Evolutionary conservation across 768 basidiomycete species (phyloP).

Genomic region (Xerocomellus amylosporus): DNA sequence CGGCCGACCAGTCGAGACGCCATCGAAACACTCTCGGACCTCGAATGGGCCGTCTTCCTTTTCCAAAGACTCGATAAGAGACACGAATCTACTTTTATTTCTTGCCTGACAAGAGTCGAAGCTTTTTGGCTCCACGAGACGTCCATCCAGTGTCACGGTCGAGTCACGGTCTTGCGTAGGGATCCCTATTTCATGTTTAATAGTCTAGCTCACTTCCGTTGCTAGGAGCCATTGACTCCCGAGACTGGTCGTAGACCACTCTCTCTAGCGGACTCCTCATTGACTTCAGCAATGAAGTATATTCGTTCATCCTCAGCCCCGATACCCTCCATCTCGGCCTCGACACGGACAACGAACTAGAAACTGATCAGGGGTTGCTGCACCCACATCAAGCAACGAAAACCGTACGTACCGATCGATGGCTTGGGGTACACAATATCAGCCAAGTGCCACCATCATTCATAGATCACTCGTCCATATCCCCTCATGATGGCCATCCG

Average conservation of each 20-base stretch:
- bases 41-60: conserved; percentile 45
- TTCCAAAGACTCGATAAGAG: conserved; percentile 44
- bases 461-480: conserved; percentile 39
- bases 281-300: conserved; percentile 25
- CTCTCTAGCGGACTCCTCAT: conserved; percentile 40
- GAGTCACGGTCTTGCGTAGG: conserved; percentile 40
- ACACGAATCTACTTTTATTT: conserved; percentile 28
- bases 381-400: conserved; percentile 51
- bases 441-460: conserved; percentile 36
- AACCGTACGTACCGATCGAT: conserved; percentile 66
- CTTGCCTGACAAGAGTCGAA: conserved; percentile 24
- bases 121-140: conserved; percentile 29
- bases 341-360: conserved; percentile 46
- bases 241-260: conserved; percentile 42
- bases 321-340: conserved; percentile 33
- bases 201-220: conserved; percentile 6
- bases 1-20: conserved; percentile 26
- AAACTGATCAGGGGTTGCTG: conserved; percentile 30
- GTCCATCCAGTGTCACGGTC: conserved; percentile 34
- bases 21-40: conserved; percentile 40
- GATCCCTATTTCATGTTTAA: not conserved
- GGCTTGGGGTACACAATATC: conserved; percentile 28
- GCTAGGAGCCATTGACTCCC: conserved; percentile 45
- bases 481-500: conserved; percentile 60
- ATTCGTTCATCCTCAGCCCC: conserved; percentile 22